Percentiles rank a stretch among this genome's conserved stretches.
Conservation (phyloP, 345 rosid genomes). For the Camelina neglecta region DNA sequence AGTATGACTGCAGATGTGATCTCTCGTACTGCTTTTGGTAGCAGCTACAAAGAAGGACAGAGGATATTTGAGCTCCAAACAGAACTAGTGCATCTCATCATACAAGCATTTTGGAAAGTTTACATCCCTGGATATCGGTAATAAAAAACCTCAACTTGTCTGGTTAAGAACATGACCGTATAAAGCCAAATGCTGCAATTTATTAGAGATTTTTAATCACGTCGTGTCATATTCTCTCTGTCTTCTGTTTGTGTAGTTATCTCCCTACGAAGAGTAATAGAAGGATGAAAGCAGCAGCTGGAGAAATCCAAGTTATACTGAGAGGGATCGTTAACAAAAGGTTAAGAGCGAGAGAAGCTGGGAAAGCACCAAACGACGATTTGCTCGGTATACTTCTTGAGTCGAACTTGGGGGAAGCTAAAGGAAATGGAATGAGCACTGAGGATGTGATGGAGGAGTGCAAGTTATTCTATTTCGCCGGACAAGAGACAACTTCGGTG, state of each 20-base stretch:
- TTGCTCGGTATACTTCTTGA: constrained; percentile 50
- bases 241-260: constrained; percentile 39
- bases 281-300: constrained; percentile 42
- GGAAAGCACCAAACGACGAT: constrained; percentile 44
- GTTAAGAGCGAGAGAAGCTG: constrained; percentile 45
- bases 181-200: background rate
- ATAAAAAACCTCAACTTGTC: too few relatives aligned
- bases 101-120: constrained; percentile 31
- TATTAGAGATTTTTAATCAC: background rate
- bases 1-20: constrained; percentile 51
- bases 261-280: constrained; percentile 56
- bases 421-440: constrained; percentile 44
- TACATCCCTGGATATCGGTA: constrained; percentile 54
- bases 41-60: constrained; percentile 73
- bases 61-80: constrained; percentile 57
- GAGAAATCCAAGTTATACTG: constrained; percentile 44
- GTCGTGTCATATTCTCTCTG: background rate
- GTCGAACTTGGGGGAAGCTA: constrained; percentile 45
- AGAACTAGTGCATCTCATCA: constrained; percentile 45
- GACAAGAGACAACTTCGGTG: constrained; percentile 61
- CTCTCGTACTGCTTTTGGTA: constrained; percentile 66
- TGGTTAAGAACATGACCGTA: too few relatives aligned
- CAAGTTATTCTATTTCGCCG: constrained; percentile 62
- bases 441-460: constrained; percentile 67
- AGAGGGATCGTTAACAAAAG: constrained; percentile 46